Evolutionary conservation across 1,284 basidiomycete species (phyloP), one percentile per base, ranked within the genome.

Genomic region (Irpex rosettiformis): DNA sequence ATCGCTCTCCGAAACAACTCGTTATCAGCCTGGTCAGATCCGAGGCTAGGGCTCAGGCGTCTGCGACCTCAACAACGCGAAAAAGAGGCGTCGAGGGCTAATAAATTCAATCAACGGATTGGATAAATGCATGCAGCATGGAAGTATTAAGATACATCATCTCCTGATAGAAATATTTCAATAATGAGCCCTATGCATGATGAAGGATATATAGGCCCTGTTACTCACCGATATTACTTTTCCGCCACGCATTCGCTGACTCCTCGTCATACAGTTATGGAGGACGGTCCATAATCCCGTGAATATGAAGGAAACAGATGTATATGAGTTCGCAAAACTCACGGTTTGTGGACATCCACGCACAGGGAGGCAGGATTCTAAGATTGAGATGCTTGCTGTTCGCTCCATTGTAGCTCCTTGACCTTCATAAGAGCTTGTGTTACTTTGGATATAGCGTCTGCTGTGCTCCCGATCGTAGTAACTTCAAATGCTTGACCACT

Each of bases 401-500:
- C 67, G 47, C 63, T 69, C 68, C 65, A 67, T 21, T 83, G 81
- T 54, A 91, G 71, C 61, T 84, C 77, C 60, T 78, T 82, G 55
- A 89, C 79, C 58, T 85, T 78, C 5, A 73, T 71, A 58, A 91
- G 72, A 8, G 89, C 88, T 62, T 83, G 79, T 2, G 83, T 78
- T 11, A 88, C 83, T 67, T 85, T 88, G 49, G 74, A 71, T 49
- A 92, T 88, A 1, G 87, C 82, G 61, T 91, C 87, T n/a, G 89
- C 88, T 3, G 82, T 84, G 51, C 76, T 73, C 25, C 78, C 80
- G 55, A 92, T 80, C 16, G 78, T 73, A 18, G 65, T 57, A 22
- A 79, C 75, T 64, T 91, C 85, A 53, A 81, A 47, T 27, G 72
- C 60, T 4, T 74, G 64, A 47, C 70, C 73, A 28, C 70, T 69